A percentile compares a stretch with the other conserved stretches of the same genome.
phyloP scores from a whole-genome alignment of 1,284 basidiomycete genomes.

The Calocybe gambosa region DNA sequence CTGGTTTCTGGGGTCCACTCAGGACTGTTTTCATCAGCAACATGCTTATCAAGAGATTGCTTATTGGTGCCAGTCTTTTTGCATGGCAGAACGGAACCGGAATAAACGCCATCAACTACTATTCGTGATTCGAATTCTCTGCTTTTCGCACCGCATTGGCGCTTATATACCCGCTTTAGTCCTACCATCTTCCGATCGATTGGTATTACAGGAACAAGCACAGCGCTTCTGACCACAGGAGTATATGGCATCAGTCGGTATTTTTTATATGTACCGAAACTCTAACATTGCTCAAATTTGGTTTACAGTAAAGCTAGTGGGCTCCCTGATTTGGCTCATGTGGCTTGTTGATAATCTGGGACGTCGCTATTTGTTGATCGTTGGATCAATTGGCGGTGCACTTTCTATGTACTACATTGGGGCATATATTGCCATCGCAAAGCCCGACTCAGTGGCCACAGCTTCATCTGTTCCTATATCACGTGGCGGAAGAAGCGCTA shows the following conservation, averaged over 20 bases:
- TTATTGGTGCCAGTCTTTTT: constrained; percentile 26
- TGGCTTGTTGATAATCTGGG: constrained; percentile 27
- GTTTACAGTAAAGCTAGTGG: constrained; percentile 24
- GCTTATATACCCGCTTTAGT: constrained; percentile 13
- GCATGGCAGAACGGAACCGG: constrained; percentile 32
- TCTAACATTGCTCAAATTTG: not conserved
- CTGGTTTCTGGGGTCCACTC: constrained; percentile 27
- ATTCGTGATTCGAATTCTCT: constrained; percentile 22
- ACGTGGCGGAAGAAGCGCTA: constrained; percentile 24
- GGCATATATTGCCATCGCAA: constrained; percentile 29
- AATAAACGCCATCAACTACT: constrained; percentile 40
- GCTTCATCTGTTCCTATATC: constrained; percentile 15
- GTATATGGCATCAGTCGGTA: constrained; percentile 38
- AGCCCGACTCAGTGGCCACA: constrained; percentile 16
- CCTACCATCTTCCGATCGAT: constrained; percentile 37
- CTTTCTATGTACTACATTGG: constrained; percentile 37
- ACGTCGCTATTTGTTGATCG: constrained; percentile 34
- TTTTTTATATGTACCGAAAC: not conserved
- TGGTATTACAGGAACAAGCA: constrained; percentile 32
- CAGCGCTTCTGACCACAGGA: constrained; percentile 40
- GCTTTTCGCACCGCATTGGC: not conserved
- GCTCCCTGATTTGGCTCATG: constrained; percentile 24
- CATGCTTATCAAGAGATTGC: constrained; percentile 21
- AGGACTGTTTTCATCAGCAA: constrained; percentile 23
- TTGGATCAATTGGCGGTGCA: constrained; percentile 35